Evolutionary conservation across 2,329 filamentous ascomycete genomes (phyloP), one percentile per base, ranked within the genome.

Genomic region (Penicillium freii): DNA sequence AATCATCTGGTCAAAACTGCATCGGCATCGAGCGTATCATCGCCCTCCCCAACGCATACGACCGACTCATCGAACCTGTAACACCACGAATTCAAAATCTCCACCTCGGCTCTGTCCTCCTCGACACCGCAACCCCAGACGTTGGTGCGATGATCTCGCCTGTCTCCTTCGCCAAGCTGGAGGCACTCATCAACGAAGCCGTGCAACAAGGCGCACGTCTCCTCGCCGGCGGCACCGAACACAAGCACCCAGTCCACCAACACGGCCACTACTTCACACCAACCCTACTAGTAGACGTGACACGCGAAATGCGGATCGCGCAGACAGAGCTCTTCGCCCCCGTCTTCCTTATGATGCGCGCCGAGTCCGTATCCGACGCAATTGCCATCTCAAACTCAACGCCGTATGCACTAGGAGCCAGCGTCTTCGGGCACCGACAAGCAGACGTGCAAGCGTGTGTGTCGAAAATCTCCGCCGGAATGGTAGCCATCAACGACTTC

Each of bases 401-500:
- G 0, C 75, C 84, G 51, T 97, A 94, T 71, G 92, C 89, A 3
- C 89, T 99, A 43, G 94, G 94, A 51, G 88, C 91, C 42, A 91
- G 88, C 40, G 90, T 99, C 38, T 97, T 95, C 73, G 94, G 92
- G 34, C 80, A 83, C 50, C 83, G 87, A 58, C 81, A 84, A 56
- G 79, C 80, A 1, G 82, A 85, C 49, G 79, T 96, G 1, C 75
- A 82, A 17, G 78, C 78, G 17, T 85, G 95, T 29, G 85, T 93
- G 1, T 76, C 76, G 21, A 84, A 85, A 25, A 81, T 97, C 51
- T 85, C 88, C 61, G 87, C 89, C 0, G 94, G 94, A 44, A 97
- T 96, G 89, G 90, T 97, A 0, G 87, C 91, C 25, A 85, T 99
- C 65, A 99, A 99, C 73, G 94, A 99, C 77, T 99, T 99, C 70